Base-by-base conservation (phyloP, 257 asterid genomes). In the Petunia secreta region DNA sequence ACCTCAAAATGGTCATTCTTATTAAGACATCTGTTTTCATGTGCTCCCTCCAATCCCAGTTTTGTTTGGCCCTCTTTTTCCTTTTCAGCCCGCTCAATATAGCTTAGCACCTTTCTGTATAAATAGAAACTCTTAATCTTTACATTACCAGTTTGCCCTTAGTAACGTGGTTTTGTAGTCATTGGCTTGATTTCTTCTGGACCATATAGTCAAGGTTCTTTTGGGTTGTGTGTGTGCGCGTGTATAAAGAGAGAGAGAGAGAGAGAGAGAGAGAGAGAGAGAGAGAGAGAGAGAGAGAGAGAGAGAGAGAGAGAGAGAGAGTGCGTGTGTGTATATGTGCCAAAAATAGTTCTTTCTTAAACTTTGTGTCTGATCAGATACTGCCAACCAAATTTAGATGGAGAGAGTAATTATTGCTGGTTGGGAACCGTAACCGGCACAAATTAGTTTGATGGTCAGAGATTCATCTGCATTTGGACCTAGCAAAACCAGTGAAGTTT, bases 1-100 rank as follows among this genome's bases (percentile, higher is more conserved):
- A 44, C 50, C 78, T 64, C 16, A 37, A 69, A 48, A 78, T 62
- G 25, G 46, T 63, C 44, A 48, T 48, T 48, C 60, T 71, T 11
- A 71, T 6, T 11, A 34, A 48, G 77, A 48, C 4, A 25, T 2
- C 34, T 41, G 16, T 71, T 48, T 0, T 48, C 9, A 48, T 25
- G 43, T 48, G 13, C 62, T 71, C 44, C 62, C 34, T 48, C 10
- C 46, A 25, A 4, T 69, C 59, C 43, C 43, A 69, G 9, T 46
- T 25, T 69, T 10, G 1, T 46, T 66, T 48, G 59, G 40, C 59
- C 9, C 59, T 25, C 57, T 4, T 46, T 10, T 69, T 25, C 39
- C n/a, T 3, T 67, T n/a, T 41, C 36, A 16, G 25, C 25, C 25
- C 25, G 25, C 59, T 25, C 43, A 7, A 25, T 9, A 40, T 9